Conservation (phyloP, 2,329 filamentous ascomycete genomes). For the Fusarium xylarioides region DNA sequence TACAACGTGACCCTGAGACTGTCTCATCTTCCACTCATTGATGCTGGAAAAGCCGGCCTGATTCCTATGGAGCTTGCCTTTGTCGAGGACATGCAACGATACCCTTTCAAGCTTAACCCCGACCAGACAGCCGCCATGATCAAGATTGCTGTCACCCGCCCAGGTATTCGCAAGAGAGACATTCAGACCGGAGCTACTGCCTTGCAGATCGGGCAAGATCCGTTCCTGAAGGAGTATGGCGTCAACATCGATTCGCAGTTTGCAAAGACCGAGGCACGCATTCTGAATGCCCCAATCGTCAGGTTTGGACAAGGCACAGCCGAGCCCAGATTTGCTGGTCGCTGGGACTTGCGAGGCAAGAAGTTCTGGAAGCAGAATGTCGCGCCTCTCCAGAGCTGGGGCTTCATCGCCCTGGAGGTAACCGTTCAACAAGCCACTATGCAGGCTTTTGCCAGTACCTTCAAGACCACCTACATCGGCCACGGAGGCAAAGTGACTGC, state of each 20-base stretch:
- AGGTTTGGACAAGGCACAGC: conserved; percentile 67
- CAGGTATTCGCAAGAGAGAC: conserved; percentile 70
- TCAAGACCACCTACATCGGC: conserved; percentile 56
- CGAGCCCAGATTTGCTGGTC: conserved; percentile 73
- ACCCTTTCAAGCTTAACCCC: conserved; percentile 68
- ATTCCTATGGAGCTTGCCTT: conserved; percentile 71
- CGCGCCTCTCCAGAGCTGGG: conserved; percentile 75
- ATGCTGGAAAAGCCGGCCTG: conserved; percentile 61
- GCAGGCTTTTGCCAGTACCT: conserved; percentile 50
- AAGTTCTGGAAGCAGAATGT: conserved; percentile 74
- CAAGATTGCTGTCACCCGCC: conserved; percentile 86
- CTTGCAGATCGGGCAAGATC: conserved; percentile 74
- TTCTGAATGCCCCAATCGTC: conserved; percentile 77
- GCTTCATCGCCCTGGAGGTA: conserved; percentile 72
- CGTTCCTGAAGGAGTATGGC: conserved; percentile 76
- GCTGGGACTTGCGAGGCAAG: conserved; percentile 88
- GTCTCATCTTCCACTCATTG: conserved; percentile 64
- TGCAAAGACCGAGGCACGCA: conserved; percentile 72
- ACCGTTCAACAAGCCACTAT: conserved; percentile 54
- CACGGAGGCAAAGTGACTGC: conserved; percentile 59
- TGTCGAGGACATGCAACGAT: conserved; percentile 65
- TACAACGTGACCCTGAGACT: conserved; percentile 62
- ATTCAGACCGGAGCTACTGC: conserved; percentile 67
- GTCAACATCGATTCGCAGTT: conserved; percentile 73
- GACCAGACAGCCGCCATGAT: conserved; percentile 86